Percentiles rank a stretch among this genome's conserved stretches.
Conservation (phyloP, 2,329 filamentous ascomycete genomes). For the Trichoderma hamatum region DNA sequence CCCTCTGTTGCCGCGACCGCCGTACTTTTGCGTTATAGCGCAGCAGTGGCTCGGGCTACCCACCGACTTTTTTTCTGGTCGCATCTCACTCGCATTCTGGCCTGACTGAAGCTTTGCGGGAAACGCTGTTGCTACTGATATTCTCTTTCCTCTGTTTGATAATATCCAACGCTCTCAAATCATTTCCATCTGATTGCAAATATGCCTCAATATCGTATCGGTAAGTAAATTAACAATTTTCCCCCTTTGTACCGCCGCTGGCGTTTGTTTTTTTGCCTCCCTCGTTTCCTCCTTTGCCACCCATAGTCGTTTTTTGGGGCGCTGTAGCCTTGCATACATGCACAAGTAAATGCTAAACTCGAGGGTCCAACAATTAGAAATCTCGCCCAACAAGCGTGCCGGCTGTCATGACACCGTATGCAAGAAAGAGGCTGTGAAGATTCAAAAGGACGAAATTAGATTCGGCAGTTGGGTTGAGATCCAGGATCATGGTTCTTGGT, state of each 20-base stretch:
- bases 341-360: not conserved
- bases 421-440: slow-evolving; percentile 70
- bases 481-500: slow-evolving; percentile 64
- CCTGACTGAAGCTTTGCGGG: slow-evolving; percentile 4
- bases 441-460: slow-evolving; percentile 77
- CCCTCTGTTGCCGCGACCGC: not conserved
- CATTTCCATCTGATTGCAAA: slow-evolving; percentile 27
- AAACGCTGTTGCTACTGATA: not conserved
- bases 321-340: not conserved
- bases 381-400: slow-evolving; percentile 71
- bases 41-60: not conserved
- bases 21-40: not conserved
- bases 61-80: slow-evolving; percentile 23
- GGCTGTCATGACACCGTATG: slow-evolving; percentile 74
- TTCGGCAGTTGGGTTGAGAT: slow-evolving; percentile 74
- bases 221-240: slow-evolving; percentile 43
- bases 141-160: not conserved
- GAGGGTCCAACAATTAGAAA: slow-evolving; percentile 55
- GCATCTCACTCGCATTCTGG: not conserved
- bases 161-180: slow-evolving; percentile 13
- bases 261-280: not conserved
- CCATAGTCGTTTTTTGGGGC: not conserved
- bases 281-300: not conserved
- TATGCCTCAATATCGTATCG: slow-evolving; percentile 53
- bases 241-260: not conserved